Percentiles rank a stretch among this genome's conserved stretches.
These are phyloP conservation scores for Phytophthora citricola DNA, from an alignment of 352 stramenopile genomes.

Conservation along the genomic window DNA sequence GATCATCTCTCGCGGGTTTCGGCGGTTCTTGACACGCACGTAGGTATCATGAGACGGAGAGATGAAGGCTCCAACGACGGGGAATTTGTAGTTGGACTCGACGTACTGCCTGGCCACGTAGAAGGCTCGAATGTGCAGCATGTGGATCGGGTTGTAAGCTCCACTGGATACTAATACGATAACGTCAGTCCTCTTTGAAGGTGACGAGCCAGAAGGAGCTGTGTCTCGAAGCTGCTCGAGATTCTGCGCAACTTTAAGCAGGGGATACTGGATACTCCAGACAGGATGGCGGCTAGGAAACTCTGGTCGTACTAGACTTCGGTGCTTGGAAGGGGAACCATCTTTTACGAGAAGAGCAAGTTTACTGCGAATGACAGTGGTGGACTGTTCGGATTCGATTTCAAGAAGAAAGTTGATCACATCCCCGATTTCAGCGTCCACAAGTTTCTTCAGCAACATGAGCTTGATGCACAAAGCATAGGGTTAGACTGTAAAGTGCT, in stretches of 20 bases:
- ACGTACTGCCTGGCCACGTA: slow-evolving; percentile 82
- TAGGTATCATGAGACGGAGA: slow-evolving; percentile 81
- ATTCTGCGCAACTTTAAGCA: slow-evolving; percentile 75
- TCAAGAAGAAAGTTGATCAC: slow-evolving; percentile 68
- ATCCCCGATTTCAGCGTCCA: slow-evolving; percentile 76
- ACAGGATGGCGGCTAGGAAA: slow-evolving; percentile 49
- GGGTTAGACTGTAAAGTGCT: slow-evolving; percentile 5
- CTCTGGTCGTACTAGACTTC: slow-evolving; percentile 30
- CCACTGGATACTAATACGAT: slow-evolving; percentile 80
- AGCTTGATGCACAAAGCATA: slow-evolving; percentile 38
- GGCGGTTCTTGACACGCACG: slow-evolving; percentile 73
- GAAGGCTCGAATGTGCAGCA: slow-evolving; percentile 79
- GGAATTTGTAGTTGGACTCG: slow-evolving; percentile 81
- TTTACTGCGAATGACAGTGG: slow-evolving; percentile 38
- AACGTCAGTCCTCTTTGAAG: slow-evolving; percentile 53
- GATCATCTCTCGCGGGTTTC: slow-evolving; percentile 81
- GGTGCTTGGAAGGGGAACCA: slow-evolving; percentile 68
- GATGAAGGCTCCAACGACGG: slow-evolving; percentile 80
- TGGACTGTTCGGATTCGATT: slow-evolving; percentile 48
- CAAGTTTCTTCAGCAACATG: slow-evolving; percentile 70
- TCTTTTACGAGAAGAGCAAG: slow-evolving; percentile 50
- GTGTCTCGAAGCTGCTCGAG: slow-evolving; percentile 49
- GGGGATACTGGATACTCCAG: slow-evolving; percentile 73
- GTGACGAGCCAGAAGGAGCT: slow-evolving; percentile 17
- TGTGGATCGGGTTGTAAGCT: slow-evolving; percentile 82